Percentiles rank a stretch among this genome's conserved stretches.
Evolutionary conservation across 2,329 filamentous ascomycete species (phyloP).

Genomic region (Chaetomium olivaceum): DNA sequence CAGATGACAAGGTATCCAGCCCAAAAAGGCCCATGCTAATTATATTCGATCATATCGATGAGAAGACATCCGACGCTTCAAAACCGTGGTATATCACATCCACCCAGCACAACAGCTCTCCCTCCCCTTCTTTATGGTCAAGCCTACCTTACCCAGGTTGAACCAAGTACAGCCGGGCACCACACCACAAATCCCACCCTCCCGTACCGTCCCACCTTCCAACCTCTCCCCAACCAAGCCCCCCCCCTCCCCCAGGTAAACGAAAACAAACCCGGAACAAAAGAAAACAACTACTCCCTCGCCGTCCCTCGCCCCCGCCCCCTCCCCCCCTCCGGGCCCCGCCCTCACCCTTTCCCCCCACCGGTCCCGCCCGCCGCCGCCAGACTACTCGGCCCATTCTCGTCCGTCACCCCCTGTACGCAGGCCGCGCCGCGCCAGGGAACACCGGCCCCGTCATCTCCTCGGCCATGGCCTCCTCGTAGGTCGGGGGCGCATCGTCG

Average conservation of each 20-base stretch:
- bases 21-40: background rate
- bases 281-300: no score
- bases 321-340: background rate
- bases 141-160: background rate
- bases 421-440: conserved; percentile 61
- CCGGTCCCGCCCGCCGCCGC: conserved; percentile 37
- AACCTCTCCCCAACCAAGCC: no score
- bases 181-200: no score
- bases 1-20: background rate
- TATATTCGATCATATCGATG: background rate
- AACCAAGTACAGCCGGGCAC: background rate
- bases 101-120: background rate
- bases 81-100: background rate
- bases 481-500: conserved; percentile 88
- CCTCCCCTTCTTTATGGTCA: background rate
- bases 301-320: no score
- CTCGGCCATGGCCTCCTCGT: conserved; percentile 88
- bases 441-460: conserved; percentile 69
- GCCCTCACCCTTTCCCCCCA: background rate
- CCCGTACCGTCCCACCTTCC: no score
- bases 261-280: background rate
- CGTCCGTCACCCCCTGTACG: conserved; percentile 66
- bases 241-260: no score
- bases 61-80: background rate
- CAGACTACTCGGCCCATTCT: conserved; percentile 55